These are phyloP conservation scores for Coniochaeta sp. DNA, from an alignment of 2,329 filamentous ascomycete genomes.

Conservation along the genomic window DNA sequence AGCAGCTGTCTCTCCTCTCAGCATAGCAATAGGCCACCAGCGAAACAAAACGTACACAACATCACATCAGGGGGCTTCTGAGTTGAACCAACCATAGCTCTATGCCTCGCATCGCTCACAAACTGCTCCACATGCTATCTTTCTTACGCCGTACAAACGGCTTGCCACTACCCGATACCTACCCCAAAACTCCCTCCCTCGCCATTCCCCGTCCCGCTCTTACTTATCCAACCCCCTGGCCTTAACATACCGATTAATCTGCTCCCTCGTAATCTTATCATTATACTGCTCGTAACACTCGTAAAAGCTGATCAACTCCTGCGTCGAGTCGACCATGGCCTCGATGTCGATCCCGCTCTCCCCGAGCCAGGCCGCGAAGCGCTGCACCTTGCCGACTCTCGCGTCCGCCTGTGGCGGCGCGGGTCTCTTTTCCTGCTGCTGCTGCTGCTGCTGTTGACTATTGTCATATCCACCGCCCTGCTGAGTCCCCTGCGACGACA, in stretches of 20 bases:
- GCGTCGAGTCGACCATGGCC: slow-evolving; percentile 79
- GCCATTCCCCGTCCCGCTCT: too few relatives aligned
- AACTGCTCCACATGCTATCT: too few relatives aligned
- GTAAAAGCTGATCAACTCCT: slow-evolving; percentile 87
- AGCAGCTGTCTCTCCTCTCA: too few relatives aligned
- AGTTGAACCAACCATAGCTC: too few relatives aligned
- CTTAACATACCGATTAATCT: slow-evolving; percentile 53
- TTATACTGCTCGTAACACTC: slow-evolving; percentile 59
- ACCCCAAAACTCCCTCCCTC: not conserved
- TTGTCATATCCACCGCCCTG: slow-evolving; percentile 7
- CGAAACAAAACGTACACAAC: not conserved
- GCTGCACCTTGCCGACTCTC: slow-evolving; percentile 58
- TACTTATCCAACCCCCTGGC: slow-evolving; percentile 48
- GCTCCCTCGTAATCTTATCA: slow-evolving; percentile 51
- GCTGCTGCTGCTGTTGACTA: too few relatives aligned
- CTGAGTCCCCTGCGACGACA: slow-evolving; percentile 6
- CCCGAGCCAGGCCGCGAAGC: slow-evolving; percentile 69
- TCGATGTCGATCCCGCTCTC: slow-evolving; percentile 82
- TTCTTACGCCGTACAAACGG: too few relatives aligned
- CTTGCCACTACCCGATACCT: too few relatives aligned
- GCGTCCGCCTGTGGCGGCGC: slow-evolving; percentile 33
- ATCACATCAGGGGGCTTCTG: too few relatives aligned
- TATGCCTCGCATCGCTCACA: too few relatives aligned
- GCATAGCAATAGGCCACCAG: too few relatives aligned
- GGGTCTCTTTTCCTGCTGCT: slow-evolving; percentile 34